Conservation (phyloP, 2,329 filamentous ascomycete species). For the Tolypocladium amazonense region DNA sequence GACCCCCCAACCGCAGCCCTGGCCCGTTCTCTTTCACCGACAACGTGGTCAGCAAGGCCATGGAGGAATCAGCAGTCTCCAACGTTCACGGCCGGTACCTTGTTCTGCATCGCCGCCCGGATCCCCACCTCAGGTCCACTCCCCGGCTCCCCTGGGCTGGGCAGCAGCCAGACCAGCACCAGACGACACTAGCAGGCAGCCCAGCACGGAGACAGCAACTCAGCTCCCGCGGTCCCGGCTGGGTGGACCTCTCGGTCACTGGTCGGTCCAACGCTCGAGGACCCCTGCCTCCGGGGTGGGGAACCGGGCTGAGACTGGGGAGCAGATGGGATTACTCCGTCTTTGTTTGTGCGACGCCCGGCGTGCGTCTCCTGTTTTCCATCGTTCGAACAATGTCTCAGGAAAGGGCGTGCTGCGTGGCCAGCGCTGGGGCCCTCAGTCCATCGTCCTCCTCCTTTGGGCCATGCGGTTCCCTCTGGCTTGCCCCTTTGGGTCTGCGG, state of each 20-base stretch:
- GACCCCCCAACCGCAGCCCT: background rate
- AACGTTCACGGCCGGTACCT: background rate
- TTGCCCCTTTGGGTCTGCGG: conserved; percentile 5
- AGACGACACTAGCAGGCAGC: background rate
- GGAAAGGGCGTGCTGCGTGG: background rate
- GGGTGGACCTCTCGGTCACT: conserved; percentile 8
- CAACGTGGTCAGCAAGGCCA: background rate
- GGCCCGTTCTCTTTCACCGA: background rate
- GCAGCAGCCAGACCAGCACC: background rate
- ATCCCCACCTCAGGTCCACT: background rate
- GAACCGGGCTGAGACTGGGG: background rate
- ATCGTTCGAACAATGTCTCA: conserved; percentile 6
- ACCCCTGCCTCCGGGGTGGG: background rate
- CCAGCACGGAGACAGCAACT: background rate
- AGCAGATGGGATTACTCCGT: background rate
- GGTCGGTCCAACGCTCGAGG: conserved; percentile 4
- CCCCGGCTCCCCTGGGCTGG: background rate
- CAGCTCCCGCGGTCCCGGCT: conserved; percentile 5
- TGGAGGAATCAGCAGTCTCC: background rate
- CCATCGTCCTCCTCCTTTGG: background rate
- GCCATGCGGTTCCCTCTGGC: background rate
- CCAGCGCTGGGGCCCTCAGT: background rate
- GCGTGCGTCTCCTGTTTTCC: background rate
- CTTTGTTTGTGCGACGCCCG: background rate
- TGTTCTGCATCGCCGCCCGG: background rate